These are phyloP conservation scores for Aspergillus latus DNA, from an alignment of 2,329 filamentous ascomycete genomes.

Conservation along the genomic window DNA sequence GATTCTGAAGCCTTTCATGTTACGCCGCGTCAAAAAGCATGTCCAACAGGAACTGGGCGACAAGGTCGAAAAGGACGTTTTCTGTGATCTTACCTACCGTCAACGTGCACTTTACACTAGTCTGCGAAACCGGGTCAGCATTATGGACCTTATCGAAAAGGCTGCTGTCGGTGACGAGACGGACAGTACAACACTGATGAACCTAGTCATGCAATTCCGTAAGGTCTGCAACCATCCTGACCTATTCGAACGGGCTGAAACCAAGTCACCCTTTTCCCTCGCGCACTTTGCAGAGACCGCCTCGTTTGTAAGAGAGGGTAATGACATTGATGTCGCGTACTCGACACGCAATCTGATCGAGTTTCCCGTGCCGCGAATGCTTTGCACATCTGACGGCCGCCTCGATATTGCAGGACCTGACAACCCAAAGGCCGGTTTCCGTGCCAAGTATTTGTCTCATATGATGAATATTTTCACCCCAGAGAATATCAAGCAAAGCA, in stretches of 20 bases:
- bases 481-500: conserved; percentile 69
- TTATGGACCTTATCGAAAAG: conserved; percentile 98
- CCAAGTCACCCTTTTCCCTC: conserved; percentile 78
- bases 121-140: conserved; percentile 93
- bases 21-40: conserved; percentile 98
- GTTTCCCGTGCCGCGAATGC: conserved; percentile 74
- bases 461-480: conserved; percentile 90
- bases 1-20: conserved; percentile 99
- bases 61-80: conserved; percentile 96
- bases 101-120: conserved; percentile 92
- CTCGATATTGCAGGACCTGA: conserved; percentile 70
- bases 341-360: conserved; percentile 84
- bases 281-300: conserved; percentile 92
- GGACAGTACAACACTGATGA: conserved; percentile 96
- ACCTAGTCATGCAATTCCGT: conserved; percentile 98
- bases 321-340: conserved; percentile 75
- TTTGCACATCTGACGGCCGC: conserved; percentile 80
- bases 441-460: conserved; percentile 71
- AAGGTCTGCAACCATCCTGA: conserved; percentile 99
- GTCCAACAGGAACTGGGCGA: conserved; percentile 98
- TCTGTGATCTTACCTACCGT: conserved; percentile 94
- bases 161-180: conserved; percentile 90
- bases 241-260: conserved; percentile 92
- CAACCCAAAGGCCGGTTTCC: conserved; percentile 77
- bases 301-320: conserved; percentile 88